Conservation (phyloP, 2,329 filamentous ascomycete species). For the Alternaria hordeiaustralica region DNA sequence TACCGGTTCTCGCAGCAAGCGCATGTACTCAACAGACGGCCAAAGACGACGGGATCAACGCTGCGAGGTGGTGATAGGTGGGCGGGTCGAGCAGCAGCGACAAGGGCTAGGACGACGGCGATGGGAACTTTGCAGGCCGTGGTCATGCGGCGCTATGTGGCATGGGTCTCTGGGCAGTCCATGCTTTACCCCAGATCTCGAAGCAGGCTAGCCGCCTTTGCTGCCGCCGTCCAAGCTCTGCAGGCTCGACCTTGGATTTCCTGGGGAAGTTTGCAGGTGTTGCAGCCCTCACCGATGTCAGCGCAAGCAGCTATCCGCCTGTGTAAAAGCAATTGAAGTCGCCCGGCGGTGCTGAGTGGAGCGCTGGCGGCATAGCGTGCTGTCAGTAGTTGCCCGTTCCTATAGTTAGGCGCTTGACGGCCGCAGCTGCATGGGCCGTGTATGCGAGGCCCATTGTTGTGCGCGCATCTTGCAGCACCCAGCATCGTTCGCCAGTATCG, state of each 20-base stretch:
- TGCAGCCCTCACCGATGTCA: slow-evolving; percentile 9
- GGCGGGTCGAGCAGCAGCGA: slow-evolving; percentile 11
- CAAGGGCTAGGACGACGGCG: slow-evolving; percentile 14
- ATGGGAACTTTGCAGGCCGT: slow-evolving; percentile 9
- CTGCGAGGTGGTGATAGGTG: slow-evolving; percentile 6
- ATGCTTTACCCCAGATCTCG: slow-evolving; percentile 20
- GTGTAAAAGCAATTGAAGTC: not conserved
- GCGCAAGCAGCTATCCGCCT: not conserved
- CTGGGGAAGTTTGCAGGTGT: slow-evolving; percentile 12
- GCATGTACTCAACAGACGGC: not conserved
- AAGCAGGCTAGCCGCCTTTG: slow-evolving; percentile 19
- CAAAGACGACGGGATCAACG: not conserved
- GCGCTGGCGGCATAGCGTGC: slow-evolving; percentile 21
- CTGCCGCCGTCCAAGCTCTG: slow-evolving; percentile 15
- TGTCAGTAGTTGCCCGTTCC: slow-evolving; percentile 26
- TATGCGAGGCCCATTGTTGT: slow-evolving; percentile 27
- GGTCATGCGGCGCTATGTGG: slow-evolving; percentile 20
- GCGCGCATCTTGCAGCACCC: slow-evolving; percentile 28
- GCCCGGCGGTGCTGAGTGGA: slow-evolving; percentile 1
- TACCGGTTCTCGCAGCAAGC: not conserved
- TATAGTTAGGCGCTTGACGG: slow-evolving; percentile 32
- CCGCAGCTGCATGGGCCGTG: slow-evolving; percentile 21
- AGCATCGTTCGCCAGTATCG: slow-evolving; percentile 20
- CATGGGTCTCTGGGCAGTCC: slow-evolving; percentile 15
- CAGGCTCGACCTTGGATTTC: slow-evolving; percentile 15